Base-by-base conservation (phyloP, 2,329 filamentous ascomycete species). In the Apiospora arundinis region DNA sequence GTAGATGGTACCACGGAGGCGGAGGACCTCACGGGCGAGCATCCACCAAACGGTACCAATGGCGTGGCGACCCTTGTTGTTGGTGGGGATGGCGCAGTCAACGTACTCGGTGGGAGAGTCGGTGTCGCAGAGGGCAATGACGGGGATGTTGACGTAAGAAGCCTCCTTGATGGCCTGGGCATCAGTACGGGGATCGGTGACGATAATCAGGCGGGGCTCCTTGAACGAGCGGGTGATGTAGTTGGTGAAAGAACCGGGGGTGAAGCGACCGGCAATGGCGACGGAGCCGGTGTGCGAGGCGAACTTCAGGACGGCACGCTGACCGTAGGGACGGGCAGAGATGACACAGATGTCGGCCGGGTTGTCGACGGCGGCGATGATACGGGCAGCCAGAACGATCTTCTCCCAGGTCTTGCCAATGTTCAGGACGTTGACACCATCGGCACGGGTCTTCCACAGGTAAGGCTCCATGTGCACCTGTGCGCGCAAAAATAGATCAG, bases 201-300 rank as follows among this genome's bases (percentile, higher is more conserved):
- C 96, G 85, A 99, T 92, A 87, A 99, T 98, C 83, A 99, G 91
- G 86, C 97, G 97, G 84, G 96, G 96, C 91, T 99, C 96, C 92
- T 98, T 98, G 95, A 99, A 99, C 77, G 96, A 98, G 83, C 96
- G 95, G 87, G 97, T 99, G 93, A 99, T 99, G 93, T 99, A 99
- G 92, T 99, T 99, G 91, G 96, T 99, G 93, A 99, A 99, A 87
- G 95, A 97, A 93, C 96, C 96, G 85, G 96, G 96, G 84, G 96
- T 99, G 93, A 99, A 99, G 85, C 96, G 96, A 89, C 96, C 96
- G 82, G 96, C 97, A 83, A 99, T 99, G 86, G 96, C 93, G 82
- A 95, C 93, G 82, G 97, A 95, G 85, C 96, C 96, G 78, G 96
- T 99, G 93, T 99, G 96, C 77, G 95, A 89, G 82, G 96, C 96